Evolutionary conservation across 441 rosid species (phyloP), one percentile per base, ranked within the genome.

Genomic region (Viola pubescens): DNA sequence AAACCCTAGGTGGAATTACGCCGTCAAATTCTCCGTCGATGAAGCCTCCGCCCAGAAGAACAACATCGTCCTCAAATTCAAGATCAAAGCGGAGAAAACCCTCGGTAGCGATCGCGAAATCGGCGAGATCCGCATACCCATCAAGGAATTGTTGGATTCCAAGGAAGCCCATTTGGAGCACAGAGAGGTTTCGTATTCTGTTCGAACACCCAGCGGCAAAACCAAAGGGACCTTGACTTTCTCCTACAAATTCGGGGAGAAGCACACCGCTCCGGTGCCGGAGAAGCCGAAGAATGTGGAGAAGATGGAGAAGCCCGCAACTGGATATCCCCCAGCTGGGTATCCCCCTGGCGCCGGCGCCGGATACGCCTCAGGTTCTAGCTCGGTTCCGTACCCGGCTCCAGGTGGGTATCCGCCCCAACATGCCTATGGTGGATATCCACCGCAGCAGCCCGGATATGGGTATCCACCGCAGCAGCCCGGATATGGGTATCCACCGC

Each of bases 1-100:
- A 1, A 79, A 75, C 58, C 89, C 94, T 2, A 64, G 63, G 7
- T 84, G 88, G 89, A 82, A 81, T 37, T 82, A 68, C 50, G 62
- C 74, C 56, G 61, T 81, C 70, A 77, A 71, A 63, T 82, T 89
- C 71, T 75, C 68, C 54, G 50, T 82, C 44, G 74, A 74, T 39
- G 91, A 82, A 55, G 2, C 79, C 0, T 72, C 82, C 5, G 78
- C 78, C 9, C 76, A 73, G 64, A 75, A 77, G 51, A 75, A 72
- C 70, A 78, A 77, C 51, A 69, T 79, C 0, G 55, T 64, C n/a
- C 61, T 86, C 9, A 48, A 63, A 8, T 11, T 89, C 67, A 59
- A 79, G 70, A 67, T 89, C 75, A 56, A 67, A 0, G 82, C 88
- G 7, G 84, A 79, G 53, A 79, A 86, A 4, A 78, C 67, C 42